Evolutionary conservation across 2,329 filamentous ascomycete species (phyloP), one percentile per base, ranked within the genome.

Genomic region (Colletotrichum liaoningense): DNA sequence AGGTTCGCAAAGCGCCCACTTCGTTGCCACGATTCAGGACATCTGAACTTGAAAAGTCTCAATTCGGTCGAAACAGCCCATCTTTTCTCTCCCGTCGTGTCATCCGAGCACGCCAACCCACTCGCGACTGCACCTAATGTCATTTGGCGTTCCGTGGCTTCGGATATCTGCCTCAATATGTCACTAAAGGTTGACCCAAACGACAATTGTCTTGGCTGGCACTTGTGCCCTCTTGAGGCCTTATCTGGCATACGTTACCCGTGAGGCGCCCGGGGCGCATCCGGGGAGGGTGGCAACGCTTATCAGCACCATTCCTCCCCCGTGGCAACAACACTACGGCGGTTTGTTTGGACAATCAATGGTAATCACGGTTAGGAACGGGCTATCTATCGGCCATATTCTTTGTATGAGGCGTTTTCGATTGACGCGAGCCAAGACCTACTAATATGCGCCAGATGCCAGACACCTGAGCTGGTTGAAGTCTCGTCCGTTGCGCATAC

Each of bases 101-200:
- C 66, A 73, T 64, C 42, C 38, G 42, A 54, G 33, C 59, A 33
- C 28, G 30, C 55, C 46, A 26, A 28, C 42, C 42, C 22, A 24
- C 58, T 12, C 22, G 54, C 54, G 26, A 14, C 54, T 58, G 49
- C 33, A 24, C 26, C 26, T n/a, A 30, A 59, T 24, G n/a, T 30
- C 14, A 19, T 57, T 33, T 46, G 56, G 54, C 60, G 67, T 56
- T 56, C 35, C 33, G 55, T 73, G 67, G 70, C 70, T 70, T 70
- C 70, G 70, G 70, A 56, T 66, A 65, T 70, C 67, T 73, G 67
- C 56, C 70, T 70, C 56, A 57, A 70, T 70, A n/a, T 70, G 70
- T 73, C 67, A 62, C 60, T 70, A n/a, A 28, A 59, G 42, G 66
- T 35, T 60, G 28, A 30, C 46, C 42, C 59, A 63, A 49, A 42